phyloP scores from a whole-genome alignment of 2,329 filamentous ascomycete species.

The Aspergillus sp. region DNA sequence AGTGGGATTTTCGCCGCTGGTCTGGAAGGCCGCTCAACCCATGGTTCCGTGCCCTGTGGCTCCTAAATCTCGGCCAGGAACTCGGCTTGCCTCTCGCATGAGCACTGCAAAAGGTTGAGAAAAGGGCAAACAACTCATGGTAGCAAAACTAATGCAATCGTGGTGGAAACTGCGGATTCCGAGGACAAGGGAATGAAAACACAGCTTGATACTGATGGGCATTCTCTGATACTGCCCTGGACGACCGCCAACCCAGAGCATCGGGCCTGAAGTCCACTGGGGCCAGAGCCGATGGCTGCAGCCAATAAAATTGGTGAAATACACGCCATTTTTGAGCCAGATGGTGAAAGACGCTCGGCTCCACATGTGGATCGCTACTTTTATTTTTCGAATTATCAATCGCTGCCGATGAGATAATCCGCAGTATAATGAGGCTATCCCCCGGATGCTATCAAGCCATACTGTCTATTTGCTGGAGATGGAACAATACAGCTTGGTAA shows the following conservation, averaged over 20 bases:
- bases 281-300: not conserved
- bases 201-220: not conserved
- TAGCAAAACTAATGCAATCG: not conserved
- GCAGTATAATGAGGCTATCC: not conserved
- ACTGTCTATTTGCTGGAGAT: not conserved
- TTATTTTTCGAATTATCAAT: conserved; percentile 1
- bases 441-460: not conserved
- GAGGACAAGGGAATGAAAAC: not conserved
- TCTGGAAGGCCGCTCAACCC: conserved; percentile 29
- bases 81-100: not conserved
- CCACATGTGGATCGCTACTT: conserved; percentile 23
- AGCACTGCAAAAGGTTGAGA: not conserved
- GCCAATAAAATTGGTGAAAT: conserved; percentile 35
- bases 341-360: conserved; percentile 35
- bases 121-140: not conserved
- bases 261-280: not conserved
- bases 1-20: conserved; percentile 27
- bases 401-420: conserved; percentile 8
- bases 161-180: not conserved
- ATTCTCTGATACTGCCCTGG: conserved; percentile 14
- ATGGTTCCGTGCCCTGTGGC: conserved; percentile 1
- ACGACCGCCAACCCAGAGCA: conserved; percentile 14
- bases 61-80: conserved; percentile 2
- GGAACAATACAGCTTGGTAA: not conserved
- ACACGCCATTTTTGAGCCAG: conserved; percentile 37